Evolutionary conservation across 2,329 filamentous ascomycete genomes (phyloP).

Genomic region (Monosporascus sp.): DNA sequence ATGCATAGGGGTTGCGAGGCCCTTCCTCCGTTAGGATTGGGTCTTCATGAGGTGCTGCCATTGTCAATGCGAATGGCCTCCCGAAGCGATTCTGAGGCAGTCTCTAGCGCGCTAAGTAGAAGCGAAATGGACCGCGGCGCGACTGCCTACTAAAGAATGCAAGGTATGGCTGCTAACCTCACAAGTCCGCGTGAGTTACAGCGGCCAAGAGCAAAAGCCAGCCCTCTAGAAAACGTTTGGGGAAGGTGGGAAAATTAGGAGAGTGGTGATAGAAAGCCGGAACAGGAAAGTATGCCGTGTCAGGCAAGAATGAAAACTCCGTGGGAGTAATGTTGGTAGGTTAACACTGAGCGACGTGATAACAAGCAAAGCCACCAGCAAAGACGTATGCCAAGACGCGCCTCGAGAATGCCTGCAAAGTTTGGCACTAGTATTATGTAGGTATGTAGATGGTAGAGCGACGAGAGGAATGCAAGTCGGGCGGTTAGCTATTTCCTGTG

Average conservation of each 20-base stretch:
- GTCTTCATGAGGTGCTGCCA: slow-evolving; percentile 18
- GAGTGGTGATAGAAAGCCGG: background rate
- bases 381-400: background rate
- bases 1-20: slow-evolving; percentile 49
- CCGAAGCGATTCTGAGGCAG: background rate
- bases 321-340: no score
- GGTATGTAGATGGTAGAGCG: no score
- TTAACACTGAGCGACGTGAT: background rate
- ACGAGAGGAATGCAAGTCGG: no score
- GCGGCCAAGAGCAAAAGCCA: background rate
- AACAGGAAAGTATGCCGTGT: background rate
- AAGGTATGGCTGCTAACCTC: no score
- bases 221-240: background rate
- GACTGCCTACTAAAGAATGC: background rate
- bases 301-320: no score
- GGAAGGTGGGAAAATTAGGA: no score
- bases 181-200: no score
- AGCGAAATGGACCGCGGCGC: background rate
- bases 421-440: no score
- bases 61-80: slow-evolving; percentile 6
- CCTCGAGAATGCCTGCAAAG: no score
- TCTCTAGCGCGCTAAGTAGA: background rate
- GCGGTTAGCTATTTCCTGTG: no score
- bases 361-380: background rate
- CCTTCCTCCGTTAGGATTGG: slow-evolving; percentile 25